Conservation (phyloP, 1,284 basidiomycete genomes). For the Bjerkandera adusta region DNA sequence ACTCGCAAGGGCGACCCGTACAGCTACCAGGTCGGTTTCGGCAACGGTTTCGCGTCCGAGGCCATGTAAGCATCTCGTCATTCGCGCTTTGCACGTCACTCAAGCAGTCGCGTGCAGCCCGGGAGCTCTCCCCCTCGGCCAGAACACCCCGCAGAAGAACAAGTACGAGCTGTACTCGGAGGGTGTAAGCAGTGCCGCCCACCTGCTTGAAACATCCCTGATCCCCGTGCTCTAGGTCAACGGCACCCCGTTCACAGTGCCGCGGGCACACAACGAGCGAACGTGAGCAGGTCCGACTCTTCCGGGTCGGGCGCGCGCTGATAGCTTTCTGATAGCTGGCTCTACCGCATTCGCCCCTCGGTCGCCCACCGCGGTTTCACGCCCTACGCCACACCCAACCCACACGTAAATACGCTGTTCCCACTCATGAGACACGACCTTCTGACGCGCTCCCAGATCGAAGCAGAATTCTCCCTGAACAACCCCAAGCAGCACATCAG, state of each 20-base stretch:
- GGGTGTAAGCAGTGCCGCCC: slow-evolving; percentile 34
- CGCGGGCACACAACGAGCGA: slow-evolving; percentile 46
- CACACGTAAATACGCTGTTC: slow-evolving; percentile 42
- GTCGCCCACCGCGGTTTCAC: slow-evolving; percentile 68
- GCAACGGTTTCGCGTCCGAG: slow-evolving; percentile 51
- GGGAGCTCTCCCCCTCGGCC: slow-evolving; percentile 48
- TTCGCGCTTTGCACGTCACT: neutral
- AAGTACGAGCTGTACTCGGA: slow-evolving; percentile 64
- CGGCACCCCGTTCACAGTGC: slow-evolving; percentile 58
- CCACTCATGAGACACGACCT: neutral
- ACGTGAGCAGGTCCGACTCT: slow-evolving; percentile 28
- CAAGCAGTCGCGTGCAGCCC: slow-evolving; percentile 36
- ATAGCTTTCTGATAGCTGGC: slow-evolving; percentile 37
- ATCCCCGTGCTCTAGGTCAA: slow-evolving; percentile 42
- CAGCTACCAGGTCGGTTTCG: slow-evolving; percentile 54
- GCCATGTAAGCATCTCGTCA: slow-evolving; percentile 38
- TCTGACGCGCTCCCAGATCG: slow-evolving; percentile 41
- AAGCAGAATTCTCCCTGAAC: slow-evolving; percentile 55
- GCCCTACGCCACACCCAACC: slow-evolving; percentile 48
- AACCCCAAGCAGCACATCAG: slow-evolving; percentile 62
- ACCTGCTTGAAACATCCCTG: neutral
- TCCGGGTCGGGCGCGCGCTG: neutral
- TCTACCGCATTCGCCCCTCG: slow-evolving; percentile 67
- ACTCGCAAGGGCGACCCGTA: slow-evolving; percentile 49
- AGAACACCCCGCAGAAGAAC: slow-evolving; percentile 62